Percentiles rank a stretch among this genome's conserved stretches.
Evolutionary conservation across 106 monocot species (phyloP).

Genomic region (Dioscorea zingiberensis): DNA sequence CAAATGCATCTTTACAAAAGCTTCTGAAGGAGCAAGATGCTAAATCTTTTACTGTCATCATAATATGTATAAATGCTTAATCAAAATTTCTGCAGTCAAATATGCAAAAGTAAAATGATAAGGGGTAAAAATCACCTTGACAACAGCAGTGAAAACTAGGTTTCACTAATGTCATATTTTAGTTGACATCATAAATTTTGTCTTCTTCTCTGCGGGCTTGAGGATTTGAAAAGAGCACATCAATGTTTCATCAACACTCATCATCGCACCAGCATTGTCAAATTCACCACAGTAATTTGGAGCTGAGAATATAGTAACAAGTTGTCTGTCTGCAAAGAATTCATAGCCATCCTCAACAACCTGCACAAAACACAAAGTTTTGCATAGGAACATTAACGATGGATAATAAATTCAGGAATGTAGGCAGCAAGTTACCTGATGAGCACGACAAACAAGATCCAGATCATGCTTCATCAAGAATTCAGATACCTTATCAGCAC

Average conservation of each 20-base stretch:
- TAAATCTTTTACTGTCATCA: too few relatives aligned
- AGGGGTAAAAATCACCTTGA: slow-evolving; percentile 1
- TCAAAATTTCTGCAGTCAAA: too few relatives aligned
- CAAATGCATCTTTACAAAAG: too few relatives aligned
- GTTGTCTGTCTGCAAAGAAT: slow-evolving; percentile 45
- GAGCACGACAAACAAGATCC: slow-evolving; percentile 45
- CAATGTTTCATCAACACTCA: slow-evolving; percentile 48
- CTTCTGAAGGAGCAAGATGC: too few relatives aligned
- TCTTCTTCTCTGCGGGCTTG: slow-evolving; percentile 43
- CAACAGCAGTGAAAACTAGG: neutral
- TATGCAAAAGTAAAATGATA: too few relatives aligned
- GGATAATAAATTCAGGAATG: neutral
- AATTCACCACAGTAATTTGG: slow-evolving; percentile 55
- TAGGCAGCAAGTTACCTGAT: slow-evolving; percentile 19
- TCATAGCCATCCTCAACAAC: slow-evolving; percentile 57
- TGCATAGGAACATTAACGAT: neutral
- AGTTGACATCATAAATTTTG: slow-evolving; percentile 19
- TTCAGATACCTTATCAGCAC: slow-evolving; percentile 37
- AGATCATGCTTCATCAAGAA: slow-evolving; percentile 37
- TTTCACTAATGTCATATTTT: neutral
- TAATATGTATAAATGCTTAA: too few relatives aligned
- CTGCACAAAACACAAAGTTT: slow-evolving; percentile 9
- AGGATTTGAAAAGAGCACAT: slow-evolving; percentile 51
- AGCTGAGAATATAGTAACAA: slow-evolving; percentile 47
- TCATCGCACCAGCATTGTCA: slow-evolving; percentile 58